Evolutionary conservation across 2,329 filamentous ascomycete species (phyloP), one percentile per base, ranked within the genome.

Genomic region (Neofusicoccum cordaticola): DNA sequence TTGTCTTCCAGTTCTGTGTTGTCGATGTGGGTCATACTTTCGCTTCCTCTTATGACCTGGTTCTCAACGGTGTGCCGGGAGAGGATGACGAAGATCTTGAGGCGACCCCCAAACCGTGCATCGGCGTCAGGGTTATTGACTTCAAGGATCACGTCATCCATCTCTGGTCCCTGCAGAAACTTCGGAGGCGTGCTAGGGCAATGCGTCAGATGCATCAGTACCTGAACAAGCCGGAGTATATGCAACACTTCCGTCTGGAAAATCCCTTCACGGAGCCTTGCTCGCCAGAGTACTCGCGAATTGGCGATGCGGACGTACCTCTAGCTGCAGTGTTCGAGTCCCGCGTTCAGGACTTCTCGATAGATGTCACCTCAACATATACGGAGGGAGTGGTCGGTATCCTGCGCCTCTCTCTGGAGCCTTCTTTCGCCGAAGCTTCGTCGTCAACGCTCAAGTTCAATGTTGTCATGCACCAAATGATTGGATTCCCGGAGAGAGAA

Each of bases 131-230:
- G 34, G 91, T 98, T 22, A 88, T 97, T 67, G 94, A 99, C 78
- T 97, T 94, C 81, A 90, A 90, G 73, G 87, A 94, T 72, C 85
- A 84, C 52, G 90, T 97, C 17, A 89, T 97, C 37, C 92, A 95
- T 73, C 84, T 98, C 1, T 99, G 95, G 95, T 98, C 94, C 64
- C 77, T 99, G 62, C 90, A 96, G 73, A 99, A 98, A 77, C 85
- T 99, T 17, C 89, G 93, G 66, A 89, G 92, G 66, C 88, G 95
- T 34, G 88, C 98, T 11, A 87, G 92, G 62, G 86, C 91, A 68
- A 99, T 99, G 95, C 89, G 95, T 50, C 94, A 97, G 77, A 91
- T 98, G 86, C 90, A 97, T 74, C 94, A 98, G 76, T 98, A 97
- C 72, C 87, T 98, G 69, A 93, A 97, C 72, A 90, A 95, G 65